Base-by-base conservation (phyloP, 176 grass and related monocot genomes). In the Aegilops sharonensis region DNA sequence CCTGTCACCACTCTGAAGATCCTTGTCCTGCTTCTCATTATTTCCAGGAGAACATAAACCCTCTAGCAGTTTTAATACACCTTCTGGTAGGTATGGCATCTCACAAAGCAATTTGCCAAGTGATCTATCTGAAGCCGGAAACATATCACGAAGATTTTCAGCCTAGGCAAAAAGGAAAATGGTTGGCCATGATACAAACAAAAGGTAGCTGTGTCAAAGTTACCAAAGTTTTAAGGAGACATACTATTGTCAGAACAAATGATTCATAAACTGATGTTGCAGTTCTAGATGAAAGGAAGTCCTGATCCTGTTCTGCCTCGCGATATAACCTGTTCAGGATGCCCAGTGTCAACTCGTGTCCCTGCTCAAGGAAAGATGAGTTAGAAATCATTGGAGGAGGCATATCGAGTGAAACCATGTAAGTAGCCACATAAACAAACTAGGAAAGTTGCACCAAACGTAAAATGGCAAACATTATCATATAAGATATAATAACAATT, bases 221-320 rank as follows among this genome's bases (percentile, higher is more conserved):
- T 60, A 30, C 20, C 57, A 40, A 64, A 43, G 35, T 15, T 84
- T 66, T 36, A 73, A 83, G 34, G 77, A 57, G 43, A 85, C 87
- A 61, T 87, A 98, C 95, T 75, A 98, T 79, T 82, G 82, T 85
- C 36, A 98, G 81, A 74, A 98, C 90, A 94, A 98, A 98, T 34
- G 91, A 91, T 83, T 98, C 95, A 56, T 98, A 98, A 91, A 95
- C 89, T 92, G 95, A 98, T 86, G 91, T 92, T 76, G 95, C 95
- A 77, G 95, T 98, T 90, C 93, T 98, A 79, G 95, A 98, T 65
- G 92, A 93, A 94, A 98, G 86, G 63, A 98, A 98, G 82, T 98
- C 93, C 54, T 95, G 91, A 85, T 98, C 95, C 88, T 98, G 95
- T 82, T 98, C 95, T 11, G 91, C 89, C 37, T 98, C 95, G 14